Evolutionary conservation across 75 land plant species (phyloP).

Genomic region (Cunninghamia lanceolata): DNA sequence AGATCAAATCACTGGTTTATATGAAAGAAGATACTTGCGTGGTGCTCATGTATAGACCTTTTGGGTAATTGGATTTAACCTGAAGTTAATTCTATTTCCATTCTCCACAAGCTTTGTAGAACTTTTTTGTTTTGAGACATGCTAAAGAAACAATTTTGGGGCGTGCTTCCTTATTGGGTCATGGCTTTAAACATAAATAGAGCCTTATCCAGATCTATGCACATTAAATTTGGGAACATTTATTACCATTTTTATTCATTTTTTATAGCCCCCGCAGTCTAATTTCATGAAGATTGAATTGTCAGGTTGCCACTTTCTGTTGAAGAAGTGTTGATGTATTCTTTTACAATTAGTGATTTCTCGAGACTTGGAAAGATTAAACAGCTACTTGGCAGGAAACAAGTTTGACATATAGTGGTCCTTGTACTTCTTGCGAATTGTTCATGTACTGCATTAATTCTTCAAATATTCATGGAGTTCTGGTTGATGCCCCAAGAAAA

Average conservation of each 20-base stretch:
- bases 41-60: conserved; percentile 14
- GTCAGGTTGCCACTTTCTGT: not conserved
- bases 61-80: not conserved
- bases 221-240: not conserved
- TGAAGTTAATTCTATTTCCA: not conserved
- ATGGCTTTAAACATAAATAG: not conserved
- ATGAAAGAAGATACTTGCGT: conserved; percentile 72
- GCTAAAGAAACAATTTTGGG: not conserved
- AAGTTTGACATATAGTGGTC: not conserved
- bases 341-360: not conserved
- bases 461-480: not conserved
- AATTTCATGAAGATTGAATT: not conserved
- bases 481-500: not conserved
- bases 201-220: not conserved
- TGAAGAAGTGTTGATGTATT: not conserved
- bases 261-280: not conserved
- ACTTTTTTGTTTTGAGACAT: not conserved
- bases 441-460: not conserved
- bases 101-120: not conserved
- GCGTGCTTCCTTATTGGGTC: not conserved
- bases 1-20: conserved; percentile 86
- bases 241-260: not conserved
- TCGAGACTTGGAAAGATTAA: not conserved
- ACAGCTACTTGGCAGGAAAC: not conserved
- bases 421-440: not conserved